Conservation (phyloP, 768 basidiomycete species). For the Leccinum fibrillosum region DNA sequence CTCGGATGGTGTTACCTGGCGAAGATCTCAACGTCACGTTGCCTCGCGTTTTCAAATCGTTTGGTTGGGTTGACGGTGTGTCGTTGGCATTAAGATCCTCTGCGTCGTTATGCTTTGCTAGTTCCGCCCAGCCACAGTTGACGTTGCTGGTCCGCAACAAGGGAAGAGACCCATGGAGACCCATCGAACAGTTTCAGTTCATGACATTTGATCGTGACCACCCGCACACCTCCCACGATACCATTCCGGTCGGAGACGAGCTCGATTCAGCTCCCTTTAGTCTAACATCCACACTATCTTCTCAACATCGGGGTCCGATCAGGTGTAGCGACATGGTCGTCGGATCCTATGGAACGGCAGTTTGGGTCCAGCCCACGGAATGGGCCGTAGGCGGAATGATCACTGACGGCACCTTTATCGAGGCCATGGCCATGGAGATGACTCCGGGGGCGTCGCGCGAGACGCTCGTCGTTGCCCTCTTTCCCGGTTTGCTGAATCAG, state of each 20-base stretch:
- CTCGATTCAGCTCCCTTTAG: constrained; percentile 49
- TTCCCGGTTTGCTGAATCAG: constrained; percentile 40
- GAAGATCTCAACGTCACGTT: constrained; percentile 15
- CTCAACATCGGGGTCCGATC: constrained; percentile 44
- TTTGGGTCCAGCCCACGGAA: constrained; percentile 60
- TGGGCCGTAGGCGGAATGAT: constrained; percentile 39
- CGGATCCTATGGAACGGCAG: constrained; percentile 54
- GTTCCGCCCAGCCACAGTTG: constrained; percentile 23
- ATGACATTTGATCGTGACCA: constrained; percentile 36
- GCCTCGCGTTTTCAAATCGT: constrained; percentile 44
- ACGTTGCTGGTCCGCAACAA: constrained; percentile 57
- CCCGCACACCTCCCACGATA: background rate
- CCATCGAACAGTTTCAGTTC: constrained; percentile 47
- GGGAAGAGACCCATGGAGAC: constrained; percentile 59
- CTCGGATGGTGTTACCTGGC: constrained; percentile 32
- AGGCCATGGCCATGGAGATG: constrained; percentile 14
- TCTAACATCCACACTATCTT: constrained; percentile 34
- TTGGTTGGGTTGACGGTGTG: constrained; percentile 68
- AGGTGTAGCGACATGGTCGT: constrained; percentile 53
- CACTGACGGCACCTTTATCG: constrained; percentile 15
- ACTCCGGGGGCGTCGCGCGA: constrained; percentile 30
- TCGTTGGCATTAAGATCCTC: constrained; percentile 32
- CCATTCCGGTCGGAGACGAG: constrained; percentile 13
- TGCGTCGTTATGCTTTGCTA: background rate
- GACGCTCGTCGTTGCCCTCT: constrained; percentile 45